These are phyloP conservation scores for Mycena rosella DNA, from an alignment of 768 basidiomycete species.

Conservation along the genomic window DNA sequence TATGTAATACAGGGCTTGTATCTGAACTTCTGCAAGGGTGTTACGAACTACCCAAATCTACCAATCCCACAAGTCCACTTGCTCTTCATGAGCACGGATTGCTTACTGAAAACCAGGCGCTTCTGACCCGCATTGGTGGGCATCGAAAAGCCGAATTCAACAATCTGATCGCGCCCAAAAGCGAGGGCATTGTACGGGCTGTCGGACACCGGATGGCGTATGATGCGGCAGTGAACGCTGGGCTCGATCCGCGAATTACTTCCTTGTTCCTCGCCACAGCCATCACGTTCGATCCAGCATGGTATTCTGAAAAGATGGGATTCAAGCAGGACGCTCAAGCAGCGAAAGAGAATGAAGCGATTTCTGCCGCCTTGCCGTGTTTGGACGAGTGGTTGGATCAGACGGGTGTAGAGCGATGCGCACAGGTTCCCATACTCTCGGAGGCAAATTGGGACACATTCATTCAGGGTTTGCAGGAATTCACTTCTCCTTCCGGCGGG, in stretches of 20 bases:
- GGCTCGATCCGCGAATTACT: constrained; percentile 46
- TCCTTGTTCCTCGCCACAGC: constrained; percentile 54
- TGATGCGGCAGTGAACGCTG: constrained; percentile 50
- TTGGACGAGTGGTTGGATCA: constrained; percentile 39
- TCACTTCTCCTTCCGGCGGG: no score
- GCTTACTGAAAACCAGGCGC: constrained; percentile 33
- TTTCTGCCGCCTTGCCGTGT: constrained; percentile 42
- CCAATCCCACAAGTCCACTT: constrained; percentile 36
- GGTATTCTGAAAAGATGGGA: constrained; percentile 55
- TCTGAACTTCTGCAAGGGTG: constrained; percentile 43
- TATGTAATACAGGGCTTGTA: constrained; percentile 41
- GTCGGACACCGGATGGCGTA: constrained; percentile 63
- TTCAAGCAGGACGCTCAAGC: constrained; percentile 43
- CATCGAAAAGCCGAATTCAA: constrained; percentile 50
- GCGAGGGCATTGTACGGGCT: constrained; percentile 53
- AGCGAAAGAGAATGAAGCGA: constrained; percentile 50
- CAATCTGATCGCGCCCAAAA: constrained; percentile 54
- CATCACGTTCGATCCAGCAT: constrained; percentile 52
- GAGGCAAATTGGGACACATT: constrained; percentile 17
- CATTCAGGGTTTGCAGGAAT: constrained; percentile 8
- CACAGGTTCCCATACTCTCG: constrained; percentile 42
- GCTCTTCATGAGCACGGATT: constrained; percentile 40
- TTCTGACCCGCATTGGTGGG: constrained; percentile 39
- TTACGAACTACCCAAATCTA: constrained; percentile 36
- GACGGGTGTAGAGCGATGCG: constrained; percentile 34